Evolutionary conservation across 1,284 basidiomycete species (phyloP), one percentile per base, ranked within the genome.

Genomic region (Macrocystidia cucumis): DNA sequence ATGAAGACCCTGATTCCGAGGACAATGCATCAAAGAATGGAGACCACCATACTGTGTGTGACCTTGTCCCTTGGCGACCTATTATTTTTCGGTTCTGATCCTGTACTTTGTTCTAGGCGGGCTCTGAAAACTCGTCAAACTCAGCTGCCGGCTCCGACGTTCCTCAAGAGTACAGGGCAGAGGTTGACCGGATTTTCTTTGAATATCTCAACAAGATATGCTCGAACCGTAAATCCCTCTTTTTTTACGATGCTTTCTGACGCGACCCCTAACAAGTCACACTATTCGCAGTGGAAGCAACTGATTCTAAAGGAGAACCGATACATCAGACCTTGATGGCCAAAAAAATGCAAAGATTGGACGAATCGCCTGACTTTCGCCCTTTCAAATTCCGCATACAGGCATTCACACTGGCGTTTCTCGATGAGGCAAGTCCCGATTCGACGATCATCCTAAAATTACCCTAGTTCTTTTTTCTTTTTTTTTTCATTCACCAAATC

Each of bases 381-480:
- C 95, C 96, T 12, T 98, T 99, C 81, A 98, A 98, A 61, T 98
- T 98, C 65, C 81, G 96, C 37, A 98, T 99, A 49, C 91, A 95
- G 56, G 95, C 96, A 1, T 99, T 99, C 62, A 98, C 95, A 9
- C 91, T 93, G 50, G 89, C 88, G 1, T 98, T 98, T 56, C 71
- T 95, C 49, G 91, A 97, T 56, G 88, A 93, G 67, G 84, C 88
- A 52, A 51, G 69, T 35, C 29, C n/a, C n/a, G 17, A 9, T 34
- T 31, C 22, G 11, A 18, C 18, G 18, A 13, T 19, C 22, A 37
- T 16, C 19, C 27, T 9, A n/a, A 23, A 17, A 42, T 29, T 27
- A 18, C 18, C 29, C 22, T 29, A 35, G 12, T 34, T 23, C 8
- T 18, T 33, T 11, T 35, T 33, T 40, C 33, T 44, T 35, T 36